These are phyloP conservation scores for Apophysomyces sp. DNA, from an alignment of 371 early-diverging fungal genomes.

Conservation along the genomic window DNA sequence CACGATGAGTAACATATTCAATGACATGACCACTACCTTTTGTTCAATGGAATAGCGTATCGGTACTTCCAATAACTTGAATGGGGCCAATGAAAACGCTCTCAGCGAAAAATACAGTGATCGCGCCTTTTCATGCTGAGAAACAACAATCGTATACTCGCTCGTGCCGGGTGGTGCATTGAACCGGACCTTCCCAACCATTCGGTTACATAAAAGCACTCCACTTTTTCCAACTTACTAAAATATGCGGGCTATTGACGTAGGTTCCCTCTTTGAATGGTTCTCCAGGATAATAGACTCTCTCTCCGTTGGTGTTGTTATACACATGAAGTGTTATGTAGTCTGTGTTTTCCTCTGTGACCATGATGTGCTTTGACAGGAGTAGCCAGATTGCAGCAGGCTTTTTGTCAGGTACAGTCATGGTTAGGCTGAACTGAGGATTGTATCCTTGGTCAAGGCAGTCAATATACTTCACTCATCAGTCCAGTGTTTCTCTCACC, in stretches of 20 bases:
- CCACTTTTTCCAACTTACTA: slow-evolving; percentile 42
- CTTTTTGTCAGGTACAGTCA: slow-evolving; percentile 55
- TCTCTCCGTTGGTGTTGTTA: slow-evolving; percentile 63
- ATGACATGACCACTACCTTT: slow-evolving; percentile 50
- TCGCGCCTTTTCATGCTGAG: slow-evolving; percentile 73
- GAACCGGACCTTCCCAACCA: slow-evolving; percentile 54
- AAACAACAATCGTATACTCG: slow-evolving; percentile 76
- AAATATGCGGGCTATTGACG: slow-evolving; percentile 83
- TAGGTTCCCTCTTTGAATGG: slow-evolving; percentile 76
- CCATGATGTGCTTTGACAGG: slow-evolving; percentile 79
- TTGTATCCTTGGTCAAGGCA: slow-evolving; percentile 49
- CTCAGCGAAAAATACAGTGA: slow-evolving; percentile 75
- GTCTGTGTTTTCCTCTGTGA: slow-evolving; percentile 81
- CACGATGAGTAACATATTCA: background rate
- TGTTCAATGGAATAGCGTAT: slow-evolving; percentile 58
- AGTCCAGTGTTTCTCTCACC: slow-evolving; percentile 4
- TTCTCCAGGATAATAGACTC: slow-evolving; percentile 77
- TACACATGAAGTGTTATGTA: slow-evolving; percentile 86
- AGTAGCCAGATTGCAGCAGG: slow-evolving; percentile 75
- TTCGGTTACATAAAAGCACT: background rate
- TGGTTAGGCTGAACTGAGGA: slow-evolving; percentile 72
- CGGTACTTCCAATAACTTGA: slow-evolving; percentile 66
- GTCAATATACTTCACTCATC: background rate
- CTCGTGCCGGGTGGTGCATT: slow-evolving; percentile 61
- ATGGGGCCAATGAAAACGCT: slow-evolving; percentile 67